phyloP scores from a whole-genome alignment of 352 stramenopile species.

The Phytophthora pseudosyringae region DNA sequence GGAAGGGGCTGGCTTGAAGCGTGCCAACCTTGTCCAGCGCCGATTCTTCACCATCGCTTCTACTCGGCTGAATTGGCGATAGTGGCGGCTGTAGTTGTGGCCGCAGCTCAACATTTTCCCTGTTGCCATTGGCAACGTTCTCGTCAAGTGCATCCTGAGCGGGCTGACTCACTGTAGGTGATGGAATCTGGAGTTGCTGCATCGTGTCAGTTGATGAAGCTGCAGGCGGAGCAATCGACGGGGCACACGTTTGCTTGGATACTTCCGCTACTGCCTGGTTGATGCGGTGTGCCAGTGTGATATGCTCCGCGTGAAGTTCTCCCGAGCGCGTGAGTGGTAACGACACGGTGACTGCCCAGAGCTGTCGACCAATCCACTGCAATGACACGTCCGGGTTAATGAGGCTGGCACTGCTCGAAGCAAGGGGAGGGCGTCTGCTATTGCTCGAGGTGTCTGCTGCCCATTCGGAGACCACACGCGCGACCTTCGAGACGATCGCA shows the following conservation, averaged over 20 bases:
- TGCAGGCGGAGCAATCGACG: not conserved
- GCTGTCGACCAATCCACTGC: slow-evolving; percentile 76
- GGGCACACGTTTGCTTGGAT: slow-evolving; percentile 30
- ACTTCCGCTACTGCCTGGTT: slow-evolving; percentile 63
- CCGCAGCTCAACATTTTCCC: slow-evolving; percentile 1
- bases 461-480: slow-evolving; percentile 51
- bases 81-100: not conserved
- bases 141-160: not conserved
- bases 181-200: not conserved
- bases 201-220: not conserved
- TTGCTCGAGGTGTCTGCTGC: slow-evolving; percentile 11
- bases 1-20: slow-evolving; percentile 29
- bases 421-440: not conserved
- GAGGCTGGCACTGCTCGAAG: not conserved
- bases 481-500: slow-evolving; percentile 65
- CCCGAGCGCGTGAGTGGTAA: slow-evolving; percentile 63
- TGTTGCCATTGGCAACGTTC: not conserved
- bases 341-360: slow-evolving; percentile 74
- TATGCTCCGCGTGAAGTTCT: slow-evolving; percentile 72
- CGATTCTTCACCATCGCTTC: slow-evolving; percentile 14
- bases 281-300: slow-evolving; percentile 62
- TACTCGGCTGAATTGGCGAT: slow-evolving; percentile 12
- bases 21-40: not conserved
- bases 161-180: not conserved
- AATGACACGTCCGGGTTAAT: slow-evolving; percentile 81